Evolutionary conservation across 73 alveolate genomes (phyloP).

Genomic region (Tetrahymena elliotti): DNA sequence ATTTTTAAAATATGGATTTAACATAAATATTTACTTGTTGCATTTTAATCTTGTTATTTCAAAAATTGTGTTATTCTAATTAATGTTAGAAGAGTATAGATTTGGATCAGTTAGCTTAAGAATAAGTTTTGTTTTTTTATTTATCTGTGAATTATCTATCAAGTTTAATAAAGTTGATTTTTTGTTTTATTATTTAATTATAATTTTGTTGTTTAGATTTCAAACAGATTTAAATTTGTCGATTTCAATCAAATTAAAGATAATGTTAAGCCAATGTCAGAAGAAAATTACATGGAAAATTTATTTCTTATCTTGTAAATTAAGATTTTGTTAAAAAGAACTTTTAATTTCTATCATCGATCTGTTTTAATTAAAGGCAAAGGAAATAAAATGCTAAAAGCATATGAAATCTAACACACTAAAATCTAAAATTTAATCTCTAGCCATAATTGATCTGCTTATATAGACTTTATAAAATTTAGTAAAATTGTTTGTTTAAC

Average conservation of each 20-base stretch:
- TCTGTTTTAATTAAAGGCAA: background rate
- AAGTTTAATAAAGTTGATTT: too few relatives aligned
- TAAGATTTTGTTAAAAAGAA: too few relatives aligned
- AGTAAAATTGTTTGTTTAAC: too few relatives aligned
- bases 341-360: background rate
- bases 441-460: background rate
- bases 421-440: background rate
- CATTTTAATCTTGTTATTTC: background rate
- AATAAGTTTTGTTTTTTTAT: background rate
- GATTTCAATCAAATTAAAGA: background rate
- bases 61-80: background rate
- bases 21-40: background rate
- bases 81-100: background rate
- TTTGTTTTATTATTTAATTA: background rate
- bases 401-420: background rate
- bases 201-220: background rate
- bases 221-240: background rate
- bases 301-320: too few relatives aligned
- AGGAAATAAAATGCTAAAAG: background rate
- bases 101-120: background rate
- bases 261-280: background rate
- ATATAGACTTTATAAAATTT: too few relatives aligned
- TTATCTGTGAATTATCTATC: too few relatives aligned
- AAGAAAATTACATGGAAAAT: background rate
- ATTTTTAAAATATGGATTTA: background rate